phyloP scores from a whole-genome alignment of 192 early-diverging fungal species.

The Umbelopsis isabellina region DNA sequence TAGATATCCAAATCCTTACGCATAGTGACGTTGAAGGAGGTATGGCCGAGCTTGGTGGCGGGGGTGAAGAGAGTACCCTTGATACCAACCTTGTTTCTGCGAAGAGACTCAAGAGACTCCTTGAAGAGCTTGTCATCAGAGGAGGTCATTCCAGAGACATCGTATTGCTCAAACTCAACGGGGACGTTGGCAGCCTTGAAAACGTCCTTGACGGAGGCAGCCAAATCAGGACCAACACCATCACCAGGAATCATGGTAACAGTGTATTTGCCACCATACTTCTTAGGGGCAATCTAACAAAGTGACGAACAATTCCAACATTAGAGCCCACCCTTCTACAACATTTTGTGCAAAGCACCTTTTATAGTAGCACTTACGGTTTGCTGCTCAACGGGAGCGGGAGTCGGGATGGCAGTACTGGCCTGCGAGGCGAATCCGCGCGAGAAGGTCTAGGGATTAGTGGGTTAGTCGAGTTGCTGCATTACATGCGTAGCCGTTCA shows the following conservation, averaged over 20 bases:
- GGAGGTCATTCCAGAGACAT: slow-evolving; percentile 90
- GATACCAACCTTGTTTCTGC: slow-evolving; percentile 95
- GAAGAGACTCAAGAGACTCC: slow-evolving; percentile 88
- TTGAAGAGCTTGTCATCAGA: slow-evolving; percentile 82
- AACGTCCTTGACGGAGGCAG: slow-evolving; percentile 88
- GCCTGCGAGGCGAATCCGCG: slow-evolving; percentile 39
- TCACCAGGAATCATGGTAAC: slow-evolving; percentile 98
- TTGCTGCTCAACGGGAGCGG: slow-evolving; percentile 40
- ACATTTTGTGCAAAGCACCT: neutral
- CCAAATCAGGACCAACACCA: slow-evolving; percentile 95
- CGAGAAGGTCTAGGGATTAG: neutral
- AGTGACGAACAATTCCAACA: neutral
- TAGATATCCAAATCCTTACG: slow-evolving; percentile 99
- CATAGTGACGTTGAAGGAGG: slow-evolving; percentile 95
- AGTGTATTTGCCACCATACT: slow-evolving; percentile 94
- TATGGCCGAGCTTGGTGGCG: slow-evolving; percentile 81
- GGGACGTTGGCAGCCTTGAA: slow-evolving; percentile 94
- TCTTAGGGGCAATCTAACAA: slow-evolving; percentile 51
- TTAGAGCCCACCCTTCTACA: neutral
- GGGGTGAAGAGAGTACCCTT: slow-evolving; percentile 96
- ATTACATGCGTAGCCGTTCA: too few species aligned
- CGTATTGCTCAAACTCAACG: slow-evolving; percentile 96
- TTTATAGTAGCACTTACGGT: slow-evolving; percentile 31
- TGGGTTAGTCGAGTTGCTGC: neutral
- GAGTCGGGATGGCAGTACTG: slow-evolving; percentile 32